Conservation (phyloP, 257 asterid genomes). For the Ilex aquifolium region DNA sequence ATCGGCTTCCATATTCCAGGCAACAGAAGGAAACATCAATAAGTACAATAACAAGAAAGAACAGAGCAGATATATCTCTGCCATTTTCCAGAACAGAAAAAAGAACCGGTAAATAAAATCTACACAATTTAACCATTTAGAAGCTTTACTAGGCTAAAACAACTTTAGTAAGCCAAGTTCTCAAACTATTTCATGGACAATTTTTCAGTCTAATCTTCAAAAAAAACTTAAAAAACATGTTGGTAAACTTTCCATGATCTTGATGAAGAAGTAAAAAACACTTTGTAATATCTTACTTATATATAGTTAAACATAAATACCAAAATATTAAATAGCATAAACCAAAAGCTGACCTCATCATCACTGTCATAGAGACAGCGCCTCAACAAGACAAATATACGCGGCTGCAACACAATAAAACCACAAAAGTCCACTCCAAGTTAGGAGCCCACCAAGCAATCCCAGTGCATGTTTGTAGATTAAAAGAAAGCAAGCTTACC, state of each 20-base stretch:
- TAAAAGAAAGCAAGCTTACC: constrained; percentile 31
- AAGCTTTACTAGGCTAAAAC: too few relatives aligned
- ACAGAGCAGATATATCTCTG: too few relatives aligned
- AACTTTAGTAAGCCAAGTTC: too few relatives aligned
- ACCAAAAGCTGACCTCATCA: constrained; percentile 70
- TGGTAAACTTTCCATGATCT: background rate
- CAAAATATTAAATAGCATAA: background rate
- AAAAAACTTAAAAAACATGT: too few relatives aligned
- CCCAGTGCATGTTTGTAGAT: background rate
- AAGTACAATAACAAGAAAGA: too few relatives aligned
- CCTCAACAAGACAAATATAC: constrained; percentile 65
- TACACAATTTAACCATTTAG: too few relatives aligned
- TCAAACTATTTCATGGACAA: too few relatives aligned
- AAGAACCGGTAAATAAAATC: too few relatives aligned
- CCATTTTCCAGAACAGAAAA: too few relatives aligned
- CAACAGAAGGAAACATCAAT: too few relatives aligned
- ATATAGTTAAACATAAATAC: background rate
- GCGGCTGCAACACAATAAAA: constrained; percentile 62
- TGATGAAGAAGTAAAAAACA: background rate
- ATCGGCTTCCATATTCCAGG: too few relatives aligned
- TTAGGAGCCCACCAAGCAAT: constrained; percentile 15
- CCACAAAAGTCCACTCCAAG: background rate
- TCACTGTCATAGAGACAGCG: constrained; percentile 89
- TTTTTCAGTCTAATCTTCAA: too few relatives aligned
- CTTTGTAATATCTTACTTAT: background rate